phyloP scores from a whole-genome alignment of 2,329 filamentous ascomycete genomes.

The Aureobasidium sp. region DNA sequence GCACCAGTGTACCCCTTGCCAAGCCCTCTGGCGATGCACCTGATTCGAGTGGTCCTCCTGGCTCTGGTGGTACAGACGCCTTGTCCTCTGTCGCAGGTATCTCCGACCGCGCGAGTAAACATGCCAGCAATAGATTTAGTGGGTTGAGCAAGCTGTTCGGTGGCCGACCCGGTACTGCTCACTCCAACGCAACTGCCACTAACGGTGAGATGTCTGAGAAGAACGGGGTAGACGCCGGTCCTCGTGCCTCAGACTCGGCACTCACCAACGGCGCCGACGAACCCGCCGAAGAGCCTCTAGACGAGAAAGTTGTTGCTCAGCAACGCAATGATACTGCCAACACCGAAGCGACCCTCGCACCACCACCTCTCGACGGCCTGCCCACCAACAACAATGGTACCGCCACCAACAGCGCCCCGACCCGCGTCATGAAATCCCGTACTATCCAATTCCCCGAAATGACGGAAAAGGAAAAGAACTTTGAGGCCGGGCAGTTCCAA shows the following conservation, averaged over 20 bases:
- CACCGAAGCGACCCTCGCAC: constrained; percentile 1
- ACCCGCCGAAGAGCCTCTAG: constrained; percentile 14
- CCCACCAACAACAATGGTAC: not conserved
- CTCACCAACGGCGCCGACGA: constrained; percentile 15
- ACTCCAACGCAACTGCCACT: not conserved
- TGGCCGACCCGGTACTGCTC: not conserved
- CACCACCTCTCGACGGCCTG: not conserved
- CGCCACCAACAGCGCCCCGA: not conserved
- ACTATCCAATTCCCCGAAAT: constrained; percentile 27
- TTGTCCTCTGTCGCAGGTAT: constrained; percentile 8
- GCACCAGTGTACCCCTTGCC: constrained; percentile 41
- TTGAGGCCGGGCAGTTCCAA: constrained; percentile 18
- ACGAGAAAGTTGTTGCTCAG: constrained; percentile 20
- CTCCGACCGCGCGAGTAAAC: constrained; percentile 9
- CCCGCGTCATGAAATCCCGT: constrained; percentile 17
- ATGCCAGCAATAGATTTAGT: constrained; percentile 9
- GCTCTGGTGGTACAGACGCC: constrained; percentile 27
- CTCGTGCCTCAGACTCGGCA: constrained; percentile 14
- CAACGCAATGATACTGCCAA: constrained; percentile 22
- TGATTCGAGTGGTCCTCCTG: constrained; percentile 42
- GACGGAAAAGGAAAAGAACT: constrained; percentile 13
- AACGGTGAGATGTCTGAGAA: constrained; percentile 10
- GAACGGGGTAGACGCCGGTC: constrained; percentile 13
- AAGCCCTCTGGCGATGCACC: constrained; percentile 41
- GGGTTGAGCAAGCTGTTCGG: constrained; percentile 5